Base-by-base conservation (phyloP, 2,329 filamentous ascomycete genomes). In the Phialophora tarda region DNA sequence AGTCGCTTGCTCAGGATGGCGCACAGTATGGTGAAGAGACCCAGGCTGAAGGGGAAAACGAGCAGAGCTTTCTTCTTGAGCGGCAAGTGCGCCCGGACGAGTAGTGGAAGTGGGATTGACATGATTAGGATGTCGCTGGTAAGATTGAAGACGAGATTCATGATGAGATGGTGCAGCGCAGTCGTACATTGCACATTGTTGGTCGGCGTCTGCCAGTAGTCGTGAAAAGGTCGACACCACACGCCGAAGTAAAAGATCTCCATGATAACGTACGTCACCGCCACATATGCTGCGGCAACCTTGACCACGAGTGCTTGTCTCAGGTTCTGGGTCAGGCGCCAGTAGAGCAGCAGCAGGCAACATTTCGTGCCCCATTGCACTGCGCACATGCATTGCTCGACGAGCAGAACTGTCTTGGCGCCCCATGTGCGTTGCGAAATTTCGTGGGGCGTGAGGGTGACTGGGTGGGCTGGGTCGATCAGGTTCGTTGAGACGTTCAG, bases 1-100 rank as follows among this genome's bases (percentile, higher is more conserved):
- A 87, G 87, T 72, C 86, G 85, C 66, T 88, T 87, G 77, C 87
- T 88, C 17, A 89, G 77, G 5, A 84, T 81, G 11, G 86, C 84
- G 21, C 84, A 83, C 14, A 88, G 76, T 59, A 89, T 85, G 71
- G 83, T 77, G 66, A 86, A 84, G 3, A 83, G 72, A 0, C 87
- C 87, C 1, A 89, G 78, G 2, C 82, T 78, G 73, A 89, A 88
- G 32, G 89, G 81, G 32, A 77, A 79, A 54, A 84, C 80, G 0
- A 89, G 77, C 0, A 85, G 80, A 0, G 83, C 58, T 72, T 88
- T 89, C 63, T 84, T 78, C 63, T 76, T 77, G 4, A 74, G 64
- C 4, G 78, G 78, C 0, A 83, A 70, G 3, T 74, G 76, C 1
- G 79, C 78, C 51, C 76, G 77, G 57, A 81, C 73, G 53, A 83